Percentiles rank a stretch among this genome's conserved stretches.
Evolutionary conservation across 2,329 filamentous ascomycete genomes (phyloP).

Genomic region (Pyrenophora seminiperda): DNA sequence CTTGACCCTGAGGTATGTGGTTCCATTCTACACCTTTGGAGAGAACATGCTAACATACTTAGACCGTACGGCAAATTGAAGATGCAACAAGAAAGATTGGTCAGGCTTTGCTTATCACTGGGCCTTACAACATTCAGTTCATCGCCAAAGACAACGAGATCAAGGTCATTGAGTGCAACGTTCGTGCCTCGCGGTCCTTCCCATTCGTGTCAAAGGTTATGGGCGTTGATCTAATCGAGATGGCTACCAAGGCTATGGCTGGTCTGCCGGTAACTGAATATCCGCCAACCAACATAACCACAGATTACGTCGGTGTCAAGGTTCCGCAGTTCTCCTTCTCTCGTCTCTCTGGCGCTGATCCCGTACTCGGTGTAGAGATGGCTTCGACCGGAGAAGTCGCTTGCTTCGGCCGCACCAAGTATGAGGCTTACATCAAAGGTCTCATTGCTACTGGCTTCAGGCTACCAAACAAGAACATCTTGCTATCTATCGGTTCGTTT

Average conservation of each 20-base stretch:
- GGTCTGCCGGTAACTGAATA: conserved; percentile 81
- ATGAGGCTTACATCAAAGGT: conserved; percentile 96
- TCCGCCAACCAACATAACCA: conserved; percentile 73
- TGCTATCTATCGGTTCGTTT: conserved; percentile 94
- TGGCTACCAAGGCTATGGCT: conserved; percentile 98
- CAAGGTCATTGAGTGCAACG: conserved; percentile 99
- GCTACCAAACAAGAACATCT: conserved; percentile 91
- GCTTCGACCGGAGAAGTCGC: conserved; percentile 98
- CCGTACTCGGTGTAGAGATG: conserved; percentile 98
- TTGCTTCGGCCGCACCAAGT: conserved; percentile 93
- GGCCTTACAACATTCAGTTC: conserved; percentile 98
- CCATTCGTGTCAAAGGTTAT: conserved; percentile 99
- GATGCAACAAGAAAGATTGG: conserved; percentile 96
- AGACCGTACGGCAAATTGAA: conserved; percentile 85
- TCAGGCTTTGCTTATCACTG: conserved; percentile 90
- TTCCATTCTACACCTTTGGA: not conserved
- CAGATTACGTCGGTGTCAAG: conserved; percentile 92
- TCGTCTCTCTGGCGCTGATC: conserved; percentile 91
- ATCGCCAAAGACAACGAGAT: conserved; percentile 99
- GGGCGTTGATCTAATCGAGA: conserved; percentile 95
- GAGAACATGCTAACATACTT: not conserved
- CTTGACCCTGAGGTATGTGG: conserved; percentile 68
- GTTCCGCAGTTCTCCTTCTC: conserved; percentile 99
- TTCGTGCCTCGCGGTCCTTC: conserved; percentile 93
- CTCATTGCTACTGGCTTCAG: conserved; percentile 95